Evolutionary conservation across 2,329 filamentous ascomycete genomes (phyloP), one percentile per base, ranked within the genome.

Genomic region (Piedraia hortae): DNA sequence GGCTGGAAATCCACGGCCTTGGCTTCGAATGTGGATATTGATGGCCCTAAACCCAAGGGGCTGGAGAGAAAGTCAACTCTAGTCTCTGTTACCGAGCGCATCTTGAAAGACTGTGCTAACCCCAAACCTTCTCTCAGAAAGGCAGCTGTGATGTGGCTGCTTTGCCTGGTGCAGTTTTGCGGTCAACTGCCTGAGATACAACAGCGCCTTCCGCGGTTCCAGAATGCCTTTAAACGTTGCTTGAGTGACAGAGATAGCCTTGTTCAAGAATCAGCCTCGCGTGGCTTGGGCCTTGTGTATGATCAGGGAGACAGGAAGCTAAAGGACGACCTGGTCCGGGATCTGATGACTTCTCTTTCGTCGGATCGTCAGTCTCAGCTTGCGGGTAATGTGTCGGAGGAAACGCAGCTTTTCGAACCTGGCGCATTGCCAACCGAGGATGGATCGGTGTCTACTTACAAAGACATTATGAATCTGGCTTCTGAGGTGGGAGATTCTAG

Each of bases 401-500:
- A 93, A 23, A 97, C 85, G 0, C 73, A 93, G 42, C 54, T 97
- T 1, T 93, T 93, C 34, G 82, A 93, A 27, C 71, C 74, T 1
- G 85, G 85, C 4, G 74, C 75, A 2, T 47, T 93, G 7, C 80
- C 80, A 0, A 93, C 80, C 0, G 77, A 80, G 3, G 77, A 90
- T 31, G 78, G 78, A 5, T 75, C 78, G 0, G 62, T 93, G 24
- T 91, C 77, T 0, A 93, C 82, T 0, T 97, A 97, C 51, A 90
- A 89, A 41, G 85, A 97, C 38, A 93, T 97, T 32, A 73, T 97
- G 44, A 85, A 59, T 33, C 54, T 97, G 21, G 85, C 85, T n/a
- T 75, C 82, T 19, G 85, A 97, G 47, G 80, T 91, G 15, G 85
- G 85, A 6, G 82, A 97, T 37, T 82, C 85, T 26, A 80, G 73